Evolutionary conservation across 805 yeast genomes (phyloP), one percentile per base, ranked within the genome.

Genomic region (Sungouiozyma ichnusensis): DNA sequence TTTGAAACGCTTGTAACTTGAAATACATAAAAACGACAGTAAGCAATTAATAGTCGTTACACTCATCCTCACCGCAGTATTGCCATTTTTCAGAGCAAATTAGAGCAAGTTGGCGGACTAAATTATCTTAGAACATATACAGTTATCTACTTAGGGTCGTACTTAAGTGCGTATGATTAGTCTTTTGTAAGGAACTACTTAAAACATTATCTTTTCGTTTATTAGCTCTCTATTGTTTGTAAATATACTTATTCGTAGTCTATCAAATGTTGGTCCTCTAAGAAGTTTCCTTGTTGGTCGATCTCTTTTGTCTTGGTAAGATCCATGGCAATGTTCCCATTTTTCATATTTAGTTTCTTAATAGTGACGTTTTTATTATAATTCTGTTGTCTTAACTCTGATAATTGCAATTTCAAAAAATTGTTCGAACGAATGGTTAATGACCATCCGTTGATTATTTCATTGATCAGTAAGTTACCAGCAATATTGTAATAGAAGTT

Each of bases 401-500:
- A 4, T 16, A 43, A 31, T 32, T 42, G 9, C 4, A 29, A 16
- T 19, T 42, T 35, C 27, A 46, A 34, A 17, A 41, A 37, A 6
- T 32, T 16, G 16, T 39, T 46, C 6, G 43, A 27, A 3, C 44
- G 35, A 3, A 35, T 34, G 3, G 18, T 17, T 5, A 31, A 6
- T 1, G 40, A 2, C 37, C 36, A 41, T 3, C n/a, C 27, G 7
- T 31, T 15, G 7, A 33, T 9, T n/a, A 40, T 20, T 3, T 39
- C 41, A 27, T 38, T n/a, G 3, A 42, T 17, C 19, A 45, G 11
- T 3, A 16, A 14, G 4, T 19, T 15, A 6, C 18, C 27, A 9
- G 41, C 35, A 20, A 27, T 17, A 5, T 38, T 19, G 4, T 35
- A 15, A 17, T 33, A 45, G 29, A 45, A 45, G 7, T 36, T 20